Percentiles rank a stretch among this genome's conserved stretches.
Conservation (phyloP, 2,329 filamentous ascomycete species). For the Hawksworthiomyces lignivorus region DNA sequence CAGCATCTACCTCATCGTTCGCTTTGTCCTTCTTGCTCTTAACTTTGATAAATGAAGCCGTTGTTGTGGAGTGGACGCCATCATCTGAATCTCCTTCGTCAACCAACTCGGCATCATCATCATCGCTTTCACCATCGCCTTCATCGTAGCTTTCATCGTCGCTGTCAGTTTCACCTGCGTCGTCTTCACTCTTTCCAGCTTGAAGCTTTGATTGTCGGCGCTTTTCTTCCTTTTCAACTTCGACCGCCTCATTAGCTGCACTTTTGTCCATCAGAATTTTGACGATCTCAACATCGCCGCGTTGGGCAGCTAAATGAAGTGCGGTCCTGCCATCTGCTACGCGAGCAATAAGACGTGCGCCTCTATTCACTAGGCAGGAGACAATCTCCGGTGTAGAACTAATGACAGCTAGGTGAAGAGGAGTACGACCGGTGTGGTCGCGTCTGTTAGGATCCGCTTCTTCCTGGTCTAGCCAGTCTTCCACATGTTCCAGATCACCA, state of each 20-base stretch:
- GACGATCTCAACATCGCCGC: constrained; percentile 62
- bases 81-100: constrained; percentile 42
- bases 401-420: constrained; percentile 68
- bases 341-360: constrained; percentile 64
- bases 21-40: constrained; percentile 30
- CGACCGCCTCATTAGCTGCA: constrained; percentile 61
- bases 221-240: constrained; percentile 50
- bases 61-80: constrained; percentile 46
- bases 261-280: constrained; percentile 67
- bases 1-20: constrained; percentile 20
- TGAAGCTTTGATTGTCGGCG: constrained; percentile 28
- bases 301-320: constrained; percentile 70
- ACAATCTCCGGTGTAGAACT: constrained; percentile 64
- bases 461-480: constrained; percentile 62
- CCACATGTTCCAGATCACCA: constrained; percentile 60
- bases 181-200: constrained; percentile 8
- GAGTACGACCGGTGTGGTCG: constrained; percentile 71
- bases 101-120: constrained; percentile 39
- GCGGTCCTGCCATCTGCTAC: constrained; percentile 74
- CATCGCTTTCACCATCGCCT: constrained; percentile 25
- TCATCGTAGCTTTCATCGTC: constrained; percentile 19
- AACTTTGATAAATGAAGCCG: constrained; percentile 70
- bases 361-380: constrained; percentile 60
- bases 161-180: background rate
- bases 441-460: constrained; percentile 63